Conservation (phyloP, 78 protist species). For the Dictyostelium discoideum region DNA sequence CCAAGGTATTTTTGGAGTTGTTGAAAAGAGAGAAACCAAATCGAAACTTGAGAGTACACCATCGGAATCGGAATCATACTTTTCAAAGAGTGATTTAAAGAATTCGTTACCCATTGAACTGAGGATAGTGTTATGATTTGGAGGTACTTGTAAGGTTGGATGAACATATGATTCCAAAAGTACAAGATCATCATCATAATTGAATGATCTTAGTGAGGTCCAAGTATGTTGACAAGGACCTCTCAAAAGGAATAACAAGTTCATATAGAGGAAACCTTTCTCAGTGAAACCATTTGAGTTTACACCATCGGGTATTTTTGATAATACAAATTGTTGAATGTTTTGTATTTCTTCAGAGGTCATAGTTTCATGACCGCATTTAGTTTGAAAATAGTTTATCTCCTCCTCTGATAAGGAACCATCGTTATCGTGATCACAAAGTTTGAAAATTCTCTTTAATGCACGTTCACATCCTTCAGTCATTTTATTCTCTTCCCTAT, state of each 20-base stretch:
- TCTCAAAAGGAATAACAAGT: constrained; percentile 18
- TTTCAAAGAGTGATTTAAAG: constrained; percentile 22
- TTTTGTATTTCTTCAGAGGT: constrained; percentile 14
- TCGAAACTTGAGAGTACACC: constrained; percentile 22
- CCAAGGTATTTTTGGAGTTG: constrained; percentile 39
- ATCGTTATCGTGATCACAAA: constrained; percentile 35
- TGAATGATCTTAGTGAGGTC: constrained; percentile 28
- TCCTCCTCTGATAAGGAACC: constrained; percentile 28
- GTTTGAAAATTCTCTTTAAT: constrained; percentile 34
- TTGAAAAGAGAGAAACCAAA: constrained; percentile 15
- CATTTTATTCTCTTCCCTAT: constrained; percentile 10
- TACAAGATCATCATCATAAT: constrained; percentile 41
- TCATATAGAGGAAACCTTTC: constrained; percentile 45
- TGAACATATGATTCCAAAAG: neutral
- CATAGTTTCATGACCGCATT: constrained; percentile 35
- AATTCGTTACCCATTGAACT: constrained; percentile 8
- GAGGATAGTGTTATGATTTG: neutral
- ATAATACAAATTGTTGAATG: neutral
- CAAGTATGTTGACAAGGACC: constrained; percentile 38
- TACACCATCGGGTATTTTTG: constrained; percentile 45
- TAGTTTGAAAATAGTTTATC: constrained; percentile 25
- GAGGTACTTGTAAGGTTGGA: neutral
- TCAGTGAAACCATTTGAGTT: constrained; percentile 21
- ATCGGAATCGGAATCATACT: constrained; percentile 18
- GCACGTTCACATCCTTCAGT: constrained; percentile 16